These are phyloP conservation scores for Micractinium sp. DNA, from an alignment of 139 green algal species.

Conservation along the genomic window DNA sequence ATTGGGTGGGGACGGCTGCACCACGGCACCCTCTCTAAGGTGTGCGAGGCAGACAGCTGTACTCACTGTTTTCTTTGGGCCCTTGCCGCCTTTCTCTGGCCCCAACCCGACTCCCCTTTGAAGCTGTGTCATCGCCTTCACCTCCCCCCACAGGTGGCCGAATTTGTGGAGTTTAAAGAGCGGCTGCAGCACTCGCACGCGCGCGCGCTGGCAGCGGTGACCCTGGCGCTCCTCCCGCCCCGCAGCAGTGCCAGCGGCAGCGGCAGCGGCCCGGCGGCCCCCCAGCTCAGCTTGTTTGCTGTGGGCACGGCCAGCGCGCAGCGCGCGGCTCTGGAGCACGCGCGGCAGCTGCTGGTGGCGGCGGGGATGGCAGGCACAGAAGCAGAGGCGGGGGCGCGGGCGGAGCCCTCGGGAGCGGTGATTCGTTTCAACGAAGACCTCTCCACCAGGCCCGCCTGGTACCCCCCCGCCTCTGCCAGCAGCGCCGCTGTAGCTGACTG, in stretches of 20 bases:
- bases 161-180: conserved; percentile 86
- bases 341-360: neutral
- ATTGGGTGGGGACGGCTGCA: neutral
- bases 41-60: too few relatives aligned
- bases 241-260: neutral
- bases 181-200: conserved; percentile 68
- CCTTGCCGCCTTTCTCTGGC: too few relatives aligned
- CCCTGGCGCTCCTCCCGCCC: conserved; percentile 33
- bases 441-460: conserved; percentile 67
- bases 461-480: conserved; percentile 48
- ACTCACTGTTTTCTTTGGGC: too few relatives aligned
- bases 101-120: neutral
- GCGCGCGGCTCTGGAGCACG: conserved; percentile 1
- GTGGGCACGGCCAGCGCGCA: neutral
- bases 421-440: conserved; percentile 85
- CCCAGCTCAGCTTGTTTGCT: neutral
- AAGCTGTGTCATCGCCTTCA: too few relatives aligned
- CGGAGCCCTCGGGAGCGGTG: neutral
- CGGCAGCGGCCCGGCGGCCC: neutral
- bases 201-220: conserved; percentile 46
- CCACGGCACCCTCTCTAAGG: neutral
- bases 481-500: conserved; percentile 39
- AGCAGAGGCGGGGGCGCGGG: neutral
- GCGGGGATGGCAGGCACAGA: neutral
- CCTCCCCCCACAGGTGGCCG: conserved; percentile 37